phyloP scores from a whole-genome alignment of 2,329 filamentous ascomycete species.

The Phaeophleospora eucalypticola region DNA sequence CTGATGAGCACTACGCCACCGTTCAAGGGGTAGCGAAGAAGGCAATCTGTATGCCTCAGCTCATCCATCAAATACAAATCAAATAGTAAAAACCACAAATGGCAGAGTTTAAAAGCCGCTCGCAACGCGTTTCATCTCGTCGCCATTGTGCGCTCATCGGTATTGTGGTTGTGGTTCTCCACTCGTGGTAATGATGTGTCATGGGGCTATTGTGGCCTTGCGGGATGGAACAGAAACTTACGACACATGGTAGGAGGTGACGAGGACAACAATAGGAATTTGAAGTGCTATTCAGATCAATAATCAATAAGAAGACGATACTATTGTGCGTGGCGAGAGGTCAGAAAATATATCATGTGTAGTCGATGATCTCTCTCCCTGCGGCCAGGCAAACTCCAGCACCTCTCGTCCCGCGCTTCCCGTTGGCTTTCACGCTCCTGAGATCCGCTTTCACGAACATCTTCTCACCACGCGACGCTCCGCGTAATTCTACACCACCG shows the following conservation, averaged over 20 bases:
- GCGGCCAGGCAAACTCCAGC: neutral
- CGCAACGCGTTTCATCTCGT: neutral
- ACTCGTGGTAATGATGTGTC: neutral
- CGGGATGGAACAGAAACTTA: neutral
- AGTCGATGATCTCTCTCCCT: neutral
- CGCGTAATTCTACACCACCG: constrained; percentile 1
- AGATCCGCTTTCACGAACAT: neutral
- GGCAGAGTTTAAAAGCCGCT: neutral
- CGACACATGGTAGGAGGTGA: neutral
- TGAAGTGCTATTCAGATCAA: neutral
- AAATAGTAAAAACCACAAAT: constrained; percentile 3
- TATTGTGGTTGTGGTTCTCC: neutral
- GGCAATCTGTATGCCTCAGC: neutral
- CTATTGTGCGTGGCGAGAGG: neutral
- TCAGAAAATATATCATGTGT: neutral
- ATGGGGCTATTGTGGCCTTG: neutral
- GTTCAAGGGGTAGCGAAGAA: neutral
- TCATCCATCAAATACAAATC: neutral
- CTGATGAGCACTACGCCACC: neutral
- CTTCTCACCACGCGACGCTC: neutral
- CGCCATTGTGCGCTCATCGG: no score
- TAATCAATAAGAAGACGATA: neutral
- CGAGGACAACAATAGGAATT: neutral
- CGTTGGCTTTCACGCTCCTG: neutral
- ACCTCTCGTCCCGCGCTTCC: neutral